Evolutionary conservation across 1,284 basidiomycete species (phyloP).

Genomic region (Pholiota adiposa): DNA sequence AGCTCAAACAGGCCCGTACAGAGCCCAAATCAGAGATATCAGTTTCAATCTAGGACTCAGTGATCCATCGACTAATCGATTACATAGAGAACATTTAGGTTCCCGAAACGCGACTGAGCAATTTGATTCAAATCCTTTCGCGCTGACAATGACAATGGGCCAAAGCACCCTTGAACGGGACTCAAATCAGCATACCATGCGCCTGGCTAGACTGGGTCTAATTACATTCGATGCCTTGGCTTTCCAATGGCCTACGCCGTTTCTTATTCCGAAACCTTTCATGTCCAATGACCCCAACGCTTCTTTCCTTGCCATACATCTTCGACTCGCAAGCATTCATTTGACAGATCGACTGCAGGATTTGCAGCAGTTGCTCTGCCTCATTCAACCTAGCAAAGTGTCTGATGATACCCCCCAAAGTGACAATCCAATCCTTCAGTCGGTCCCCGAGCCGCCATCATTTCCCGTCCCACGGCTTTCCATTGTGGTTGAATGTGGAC

Average conservation of each 20-base stretch:
- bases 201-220: constrained; percentile 49
- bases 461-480: constrained; percentile 63
- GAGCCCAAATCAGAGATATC: constrained; percentile 44
- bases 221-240: constrained; percentile 48
- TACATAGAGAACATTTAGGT: constrained; percentile 62
- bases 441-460: constrained; percentile 21
- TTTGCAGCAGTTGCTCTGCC: constrained; percentile 45
- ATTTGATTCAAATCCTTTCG: constrained; percentile 52
- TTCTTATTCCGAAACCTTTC: constrained; percentile 52
- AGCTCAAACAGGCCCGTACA: constrained; percentile 39
- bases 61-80: constrained; percentile 43
- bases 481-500: constrained; percentile 51
- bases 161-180: constrained; percentile 43
- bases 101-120: constrained; percentile 34
- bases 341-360: constrained; percentile 30
- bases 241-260: constrained; percentile 64
- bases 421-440: neutral
- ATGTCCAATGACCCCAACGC: constrained; percentile 63
- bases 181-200: constrained; percentile 39
- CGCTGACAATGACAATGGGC: constrained; percentile 42
- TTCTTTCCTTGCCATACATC: constrained; percentile 55
- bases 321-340: constrained; percentile 47
- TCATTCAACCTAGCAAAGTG: constrained; percentile 25
- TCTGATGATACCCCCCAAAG: constrained; percentile 1
- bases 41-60: constrained; percentile 48